These are phyloP conservation scores for Brassica carinata DNA, from an alignment of 345 rosid species.

Conservation along the genomic window DNA sequence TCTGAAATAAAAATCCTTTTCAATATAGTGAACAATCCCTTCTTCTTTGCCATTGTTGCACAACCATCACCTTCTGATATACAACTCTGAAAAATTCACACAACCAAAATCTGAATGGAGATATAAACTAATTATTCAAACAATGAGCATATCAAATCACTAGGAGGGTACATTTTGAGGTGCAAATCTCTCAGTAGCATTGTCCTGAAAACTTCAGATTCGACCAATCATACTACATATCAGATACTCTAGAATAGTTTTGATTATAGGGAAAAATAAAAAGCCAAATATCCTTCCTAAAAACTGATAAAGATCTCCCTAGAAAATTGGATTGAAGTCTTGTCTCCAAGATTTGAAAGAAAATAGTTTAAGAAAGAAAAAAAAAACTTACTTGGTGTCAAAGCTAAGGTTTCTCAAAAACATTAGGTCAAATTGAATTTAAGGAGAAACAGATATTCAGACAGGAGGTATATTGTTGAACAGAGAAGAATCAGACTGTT, in stretches of 20 bases:
- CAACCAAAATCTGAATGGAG: slow-evolving; percentile 19
- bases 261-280: not conserved
- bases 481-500: slow-evolving; percentile 28
- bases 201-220: not conserved
- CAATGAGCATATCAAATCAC: slow-evolving; percentile 16
- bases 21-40: slow-evolving; percentile 67
- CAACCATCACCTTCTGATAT: slow-evolving; percentile 33
- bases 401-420: not conserved
- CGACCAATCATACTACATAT: slow-evolving; percentile 9
- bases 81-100: not conserved
- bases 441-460: no score
- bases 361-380: not conserved
- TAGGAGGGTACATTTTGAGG: not conserved
- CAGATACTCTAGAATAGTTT: not conserved
- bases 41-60: slow-evolving; percentile 70
- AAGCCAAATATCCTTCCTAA: not conserved
- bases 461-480: not conserved
- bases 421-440: not conserved
- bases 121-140: not conserved
- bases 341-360: not conserved
- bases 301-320: slow-evolving; percentile 14
- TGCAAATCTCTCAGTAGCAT: slow-evolving; percentile 2
- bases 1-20: slow-evolving; percentile 73
- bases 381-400: slow-evolving; percentile 18
- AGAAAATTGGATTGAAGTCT: not conserved